Percentiles rank a stretch among this genome's conserved stretches.
phyloP scores from a whole-genome alignment of 2,329 filamentous ascomycete genomes.

The Fusarium tuaranense region DNA sequence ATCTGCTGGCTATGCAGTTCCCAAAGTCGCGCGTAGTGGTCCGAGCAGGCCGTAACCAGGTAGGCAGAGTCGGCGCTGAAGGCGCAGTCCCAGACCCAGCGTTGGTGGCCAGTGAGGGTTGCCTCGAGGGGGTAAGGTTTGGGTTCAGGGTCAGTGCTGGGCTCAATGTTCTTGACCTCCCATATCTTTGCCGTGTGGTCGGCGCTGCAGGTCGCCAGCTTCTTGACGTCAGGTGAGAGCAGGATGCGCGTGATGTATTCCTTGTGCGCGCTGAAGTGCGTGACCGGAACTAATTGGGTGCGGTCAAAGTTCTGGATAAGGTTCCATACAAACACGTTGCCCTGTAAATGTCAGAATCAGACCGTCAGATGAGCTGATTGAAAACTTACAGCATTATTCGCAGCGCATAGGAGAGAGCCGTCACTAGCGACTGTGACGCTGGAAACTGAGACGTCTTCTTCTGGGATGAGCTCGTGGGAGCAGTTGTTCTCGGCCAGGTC shows the following conservation, averaged over 20 bases:
- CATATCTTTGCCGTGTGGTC: slow-evolving; percentile 97
- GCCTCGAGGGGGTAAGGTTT: slow-evolving; percentile 84
- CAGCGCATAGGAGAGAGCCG: slow-evolving; percentile 90
- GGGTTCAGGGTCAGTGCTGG: slow-evolving; percentile 54
- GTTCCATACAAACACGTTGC: slow-evolving; percentile 97
- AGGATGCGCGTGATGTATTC: slow-evolving; percentile 94
- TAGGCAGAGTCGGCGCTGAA: slow-evolving; percentile 95
- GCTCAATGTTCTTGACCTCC: slow-evolving; percentile 82
- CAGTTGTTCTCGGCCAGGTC: slow-evolving; percentile 97
- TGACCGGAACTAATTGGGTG: slow-evolving; percentile 87
- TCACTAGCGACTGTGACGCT: slow-evolving; percentile 97
- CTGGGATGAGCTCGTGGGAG: slow-evolving; percentile 94
- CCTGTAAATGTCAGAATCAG: slow-evolving; percentile 64
- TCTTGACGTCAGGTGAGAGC: slow-evolving; percentile 92
- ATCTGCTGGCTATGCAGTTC: slow-evolving; percentile 88
- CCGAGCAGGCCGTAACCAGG: slow-evolving; percentile 90
- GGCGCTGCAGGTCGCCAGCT: slow-evolving; percentile 92
- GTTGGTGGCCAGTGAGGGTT: slow-evolving; percentile 88
- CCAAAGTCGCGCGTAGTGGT: slow-evolving; percentile 94
- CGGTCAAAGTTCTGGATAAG: slow-evolving; percentile 86
- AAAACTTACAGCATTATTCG: slow-evolving; percentile 83
- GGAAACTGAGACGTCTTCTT: slow-evolving; percentile 92
- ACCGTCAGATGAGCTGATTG: background rate
- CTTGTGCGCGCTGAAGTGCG: slow-evolving; percentile 89
- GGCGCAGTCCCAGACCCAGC: slow-evolving; percentile 98